Conservation (phyloP, 495 filamentous ascomycete genomes). For the Wilcoxina mikolae region DNA sequence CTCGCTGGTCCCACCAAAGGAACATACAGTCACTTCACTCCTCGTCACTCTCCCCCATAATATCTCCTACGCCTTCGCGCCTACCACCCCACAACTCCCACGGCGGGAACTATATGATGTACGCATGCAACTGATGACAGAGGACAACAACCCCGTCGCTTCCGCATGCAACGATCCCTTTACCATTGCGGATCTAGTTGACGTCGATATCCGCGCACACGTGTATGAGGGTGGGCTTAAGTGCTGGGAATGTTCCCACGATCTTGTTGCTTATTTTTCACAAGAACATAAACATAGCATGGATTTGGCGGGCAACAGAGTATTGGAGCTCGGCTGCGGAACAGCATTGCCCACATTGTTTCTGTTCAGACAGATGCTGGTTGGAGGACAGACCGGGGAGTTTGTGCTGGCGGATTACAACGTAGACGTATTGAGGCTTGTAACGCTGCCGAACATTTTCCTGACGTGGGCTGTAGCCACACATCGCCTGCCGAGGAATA, state of each 20-base stretch:
- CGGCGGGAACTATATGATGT: slow-evolving; percentile 89
- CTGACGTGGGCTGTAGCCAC: slow-evolving; percentile 53
- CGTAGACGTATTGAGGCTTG: slow-evolving; percentile 62
- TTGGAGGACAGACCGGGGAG: background rate
- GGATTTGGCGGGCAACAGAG: no score
- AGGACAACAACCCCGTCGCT: slow-evolving; percentile 38
- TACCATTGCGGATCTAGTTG: slow-evolving; percentile 37
- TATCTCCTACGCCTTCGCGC: slow-evolving; percentile 21
- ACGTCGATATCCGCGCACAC: slow-evolving; percentile 73
- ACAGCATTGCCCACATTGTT: slow-evolving; percentile 72
- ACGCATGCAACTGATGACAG: slow-evolving; percentile 82
- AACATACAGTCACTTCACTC: background rate
- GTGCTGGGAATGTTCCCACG: slow-evolving; percentile 90
- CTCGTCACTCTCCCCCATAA: slow-evolving; percentile 14
- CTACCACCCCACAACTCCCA: slow-evolving; percentile 27
- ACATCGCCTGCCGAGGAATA: slow-evolving; percentile 13
- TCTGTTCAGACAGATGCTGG: slow-evolving; percentile 56
- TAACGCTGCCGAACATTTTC: slow-evolving; percentile 78
- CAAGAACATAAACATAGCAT: slow-evolving; percentile 10
- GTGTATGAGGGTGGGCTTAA: slow-evolving; percentile 99
- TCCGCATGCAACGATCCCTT: no score
- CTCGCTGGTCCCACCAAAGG: background rate
- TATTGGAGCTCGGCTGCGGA: slow-evolving; percentile 87
- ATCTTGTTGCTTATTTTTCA: slow-evolving; percentile 59
- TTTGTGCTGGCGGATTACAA: slow-evolving; percentile 71